Evolutionary conservation across 106 monocot genomes (phyloP).

Genomic region (Narthecium ossifragum): DNA sequence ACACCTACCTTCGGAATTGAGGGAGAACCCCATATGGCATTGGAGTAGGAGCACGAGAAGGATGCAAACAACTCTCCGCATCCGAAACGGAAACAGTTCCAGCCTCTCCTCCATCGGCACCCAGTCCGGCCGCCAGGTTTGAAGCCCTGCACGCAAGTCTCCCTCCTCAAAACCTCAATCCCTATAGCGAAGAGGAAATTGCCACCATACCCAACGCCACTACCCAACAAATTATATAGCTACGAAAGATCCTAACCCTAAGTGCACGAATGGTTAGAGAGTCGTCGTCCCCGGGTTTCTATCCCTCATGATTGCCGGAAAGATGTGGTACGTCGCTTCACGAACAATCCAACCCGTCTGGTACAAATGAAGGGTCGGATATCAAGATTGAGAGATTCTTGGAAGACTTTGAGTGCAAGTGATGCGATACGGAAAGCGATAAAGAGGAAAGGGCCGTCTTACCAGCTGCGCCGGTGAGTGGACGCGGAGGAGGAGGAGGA

Average conservation of each 20-base stretch:
- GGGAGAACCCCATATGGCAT: conserved; percentile 12
- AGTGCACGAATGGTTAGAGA: not conserved
- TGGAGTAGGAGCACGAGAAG: conserved; percentile 22
- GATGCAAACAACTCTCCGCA: conserved; percentile 16
- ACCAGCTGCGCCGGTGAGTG: not conserved
- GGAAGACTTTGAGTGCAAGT: not conserved
- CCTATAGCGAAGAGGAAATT: not conserved
- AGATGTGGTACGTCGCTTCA: not conserved
- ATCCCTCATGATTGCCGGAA: not conserved
- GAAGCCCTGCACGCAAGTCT: not conserved
- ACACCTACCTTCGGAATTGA: conserved; percentile 46
- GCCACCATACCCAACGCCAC: not conserved
- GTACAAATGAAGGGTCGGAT: not conserved
- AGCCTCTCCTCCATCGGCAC: conserved; percentile 11
- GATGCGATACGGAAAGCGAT: not conserved
- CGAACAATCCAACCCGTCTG: not conserved
- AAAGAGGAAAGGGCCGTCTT: not conserved
- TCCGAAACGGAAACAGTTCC: conserved; percentile 5
- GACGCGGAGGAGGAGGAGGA: not conserved
- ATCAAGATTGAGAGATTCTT: not conserved
- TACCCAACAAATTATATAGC: not conserved
- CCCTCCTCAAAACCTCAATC: not conserved
- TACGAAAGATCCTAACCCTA: not conserved
- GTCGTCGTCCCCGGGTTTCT: not conserved
- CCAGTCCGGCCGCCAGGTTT: not conserved